Evolutionary conservation across 306 rosid species (phyloP).

Genomic region (Spatholobus suberectus): DNA sequence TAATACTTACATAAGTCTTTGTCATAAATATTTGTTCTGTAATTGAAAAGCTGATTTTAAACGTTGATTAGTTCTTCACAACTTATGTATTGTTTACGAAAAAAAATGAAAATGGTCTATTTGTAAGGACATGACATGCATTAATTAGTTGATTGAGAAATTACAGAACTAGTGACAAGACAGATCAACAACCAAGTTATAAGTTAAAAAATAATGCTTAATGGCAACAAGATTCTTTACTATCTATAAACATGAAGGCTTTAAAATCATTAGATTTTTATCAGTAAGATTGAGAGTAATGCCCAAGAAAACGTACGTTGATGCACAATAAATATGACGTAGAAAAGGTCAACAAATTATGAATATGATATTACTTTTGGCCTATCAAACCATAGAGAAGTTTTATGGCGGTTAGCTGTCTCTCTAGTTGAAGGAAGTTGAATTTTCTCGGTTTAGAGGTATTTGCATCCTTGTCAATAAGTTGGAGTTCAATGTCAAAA

Average conservation of each 20-base stretch:
- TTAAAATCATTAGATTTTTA: background rate
- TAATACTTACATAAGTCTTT: background rate
- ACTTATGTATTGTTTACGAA: background rate
- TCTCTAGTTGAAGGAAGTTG: background rate
- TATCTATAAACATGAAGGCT: background rate
- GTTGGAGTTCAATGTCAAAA: background rate
- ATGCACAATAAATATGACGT: background rate
- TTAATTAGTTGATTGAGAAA: background rate
- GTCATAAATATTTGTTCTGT: background rate
- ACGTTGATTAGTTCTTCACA: background rate
- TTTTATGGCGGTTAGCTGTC: background rate
- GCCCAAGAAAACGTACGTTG: background rate
- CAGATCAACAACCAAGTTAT: background rate
- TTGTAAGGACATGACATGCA: background rate
- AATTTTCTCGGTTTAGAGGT: background rate
- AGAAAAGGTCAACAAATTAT: background rate
- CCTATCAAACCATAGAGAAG: background rate
- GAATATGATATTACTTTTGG: slow-evolving; percentile 1
- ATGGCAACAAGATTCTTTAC: background rate
- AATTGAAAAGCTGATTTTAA: background rate
- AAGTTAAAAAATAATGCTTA: background rate
- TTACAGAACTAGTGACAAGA: background rate
- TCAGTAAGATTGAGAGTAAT: background rate
- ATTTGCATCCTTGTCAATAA: background rate
- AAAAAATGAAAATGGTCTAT: background rate